These are phyloP conservation scores for Dianthus caryophyllus DNA, from an alignment of 148 eudicot species.

Conservation along the genomic window DNA sequence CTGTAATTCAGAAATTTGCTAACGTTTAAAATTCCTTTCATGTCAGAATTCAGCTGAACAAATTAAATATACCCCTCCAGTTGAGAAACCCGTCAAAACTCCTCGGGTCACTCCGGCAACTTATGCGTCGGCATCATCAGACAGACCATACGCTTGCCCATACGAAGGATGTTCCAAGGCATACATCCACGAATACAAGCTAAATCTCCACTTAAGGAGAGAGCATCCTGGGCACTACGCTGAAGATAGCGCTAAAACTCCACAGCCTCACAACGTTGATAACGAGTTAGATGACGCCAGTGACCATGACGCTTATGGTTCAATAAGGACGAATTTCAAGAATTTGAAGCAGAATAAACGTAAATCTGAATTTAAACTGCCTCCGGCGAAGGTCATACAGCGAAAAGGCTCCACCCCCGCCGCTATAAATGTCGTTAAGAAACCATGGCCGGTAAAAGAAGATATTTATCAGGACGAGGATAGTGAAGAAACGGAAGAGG, in stretches of 20 bases:
- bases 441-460: slow-evolving; percentile 69
- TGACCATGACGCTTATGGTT: slow-evolving; percentile 65
- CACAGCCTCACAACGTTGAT: slow-evolving; percentile 40
- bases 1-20: neutral
- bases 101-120: slow-evolving; percentile 41
- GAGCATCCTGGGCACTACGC: slow-evolving; percentile 82
- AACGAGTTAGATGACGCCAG: slow-evolving; percentile 80
- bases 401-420: slow-evolving; percentile 51
- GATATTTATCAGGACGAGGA: slow-evolving; percentile 71
- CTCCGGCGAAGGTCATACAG: slow-evolving; percentile 57
- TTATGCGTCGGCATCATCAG: slow-evolving; percentile 56
- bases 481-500: slow-evolving; percentile 98
- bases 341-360: slow-evolving; percentile 49
- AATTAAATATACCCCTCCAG: slow-evolving; percentile 49
- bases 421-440: slow-evolving; percentile 41
- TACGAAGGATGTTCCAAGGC: slow-evolving; percentile 91
- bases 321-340: slow-evolving; percentile 52
- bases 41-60: slow-evolving; percentile 47
- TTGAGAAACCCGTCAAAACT: slow-evolving; percentile 65
- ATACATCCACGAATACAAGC: slow-evolving; percentile 93
- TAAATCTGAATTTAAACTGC: slow-evolving; percentile 66
- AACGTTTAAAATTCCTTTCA: neutral
- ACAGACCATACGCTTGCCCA: slow-evolving; percentile 79
- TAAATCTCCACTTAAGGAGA: slow-evolving; percentile 76
- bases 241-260: slow-evolving; percentile 53